phyloP scores from a whole-genome alignment of 768 basidiomycete genomes.

The Suillus occidentalis region DNA sequence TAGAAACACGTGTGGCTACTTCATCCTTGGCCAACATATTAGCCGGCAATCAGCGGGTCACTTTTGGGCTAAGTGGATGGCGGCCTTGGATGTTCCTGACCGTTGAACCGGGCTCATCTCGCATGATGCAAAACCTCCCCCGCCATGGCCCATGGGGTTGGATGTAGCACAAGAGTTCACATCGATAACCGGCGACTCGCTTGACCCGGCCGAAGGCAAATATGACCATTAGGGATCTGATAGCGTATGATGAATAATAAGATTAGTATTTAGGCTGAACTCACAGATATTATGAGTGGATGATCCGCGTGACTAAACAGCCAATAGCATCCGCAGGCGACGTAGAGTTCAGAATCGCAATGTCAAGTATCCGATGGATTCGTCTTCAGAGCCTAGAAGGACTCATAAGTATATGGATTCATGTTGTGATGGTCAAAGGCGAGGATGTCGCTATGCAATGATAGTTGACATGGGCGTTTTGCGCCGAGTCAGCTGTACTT shows the following conservation, averaged over 20 bases:
- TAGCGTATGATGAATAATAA: no score
- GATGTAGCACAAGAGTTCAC: neutral
- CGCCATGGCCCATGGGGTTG: neutral
- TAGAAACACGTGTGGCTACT: neutral
- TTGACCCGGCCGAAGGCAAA: neutral
- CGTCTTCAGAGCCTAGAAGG: neutral
- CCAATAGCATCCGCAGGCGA: neutral
- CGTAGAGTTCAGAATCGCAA: neutral
- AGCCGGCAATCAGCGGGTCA: neutral
- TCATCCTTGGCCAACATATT: neutral
- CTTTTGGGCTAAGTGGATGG: neutral
- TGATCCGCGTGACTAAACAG: neutral
- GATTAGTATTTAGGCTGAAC: neutral
- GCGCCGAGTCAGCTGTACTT: neutral
- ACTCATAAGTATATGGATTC: neutral
- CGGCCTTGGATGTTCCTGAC: neutral
- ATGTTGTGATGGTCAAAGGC: neutral
- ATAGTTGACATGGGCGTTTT: neutral
- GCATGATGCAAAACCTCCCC: neutral
- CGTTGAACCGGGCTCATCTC: neutral
- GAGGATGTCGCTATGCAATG: neutral
- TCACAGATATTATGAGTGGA: neutral
- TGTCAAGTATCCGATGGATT: neutral
- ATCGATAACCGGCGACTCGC: neutral
- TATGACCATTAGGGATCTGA: no score